Evolutionary conservation across 176 grass and related monocot species (phyloP).

Genomic region (Luzula sylvatica): DNA sequence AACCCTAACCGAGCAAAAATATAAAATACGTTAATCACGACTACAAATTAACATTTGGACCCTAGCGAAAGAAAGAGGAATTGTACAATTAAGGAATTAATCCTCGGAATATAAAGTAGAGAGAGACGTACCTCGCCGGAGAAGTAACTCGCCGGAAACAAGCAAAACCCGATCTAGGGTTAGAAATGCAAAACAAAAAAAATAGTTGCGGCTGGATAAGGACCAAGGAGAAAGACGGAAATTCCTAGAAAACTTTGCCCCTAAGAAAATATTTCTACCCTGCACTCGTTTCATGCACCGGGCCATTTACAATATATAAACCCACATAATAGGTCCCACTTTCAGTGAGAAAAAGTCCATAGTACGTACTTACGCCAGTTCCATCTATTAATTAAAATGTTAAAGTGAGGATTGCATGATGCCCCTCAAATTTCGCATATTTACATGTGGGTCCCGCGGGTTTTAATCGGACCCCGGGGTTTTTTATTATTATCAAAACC

Average conservation of each 20-base stretch:
- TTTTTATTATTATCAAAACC: too few relatives aligned
- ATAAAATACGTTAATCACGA: too few relatives aligned
- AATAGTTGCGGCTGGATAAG: slow-evolving; percentile 15
- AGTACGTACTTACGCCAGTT: neutral
- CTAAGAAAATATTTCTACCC: neutral
- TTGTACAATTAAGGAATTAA: too few relatives aligned
- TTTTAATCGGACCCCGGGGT: too few relatives aligned
- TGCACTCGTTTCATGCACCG: neutral
- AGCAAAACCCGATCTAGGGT: slow-evolving; percentile 12
- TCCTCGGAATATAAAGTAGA: neutral
- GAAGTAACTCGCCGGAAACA: slow-evolving; percentile 8
- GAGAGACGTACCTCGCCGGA: slow-evolving; percentile 1
- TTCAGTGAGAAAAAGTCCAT: neutral
- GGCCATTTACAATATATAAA: too few relatives aligned
- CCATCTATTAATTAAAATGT: neutral
- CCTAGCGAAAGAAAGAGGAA: too few relatives aligned
- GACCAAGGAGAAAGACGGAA: slow-evolving; percentile 15
- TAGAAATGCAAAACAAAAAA: neutral
- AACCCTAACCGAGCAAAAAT: too few relatives aligned
- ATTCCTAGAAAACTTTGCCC: slow-evolving; percentile 11
- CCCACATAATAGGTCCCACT: neutral
- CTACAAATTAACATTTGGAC: too few relatives aligned
- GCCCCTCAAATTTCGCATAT: too few relatives aligned
- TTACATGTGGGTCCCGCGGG: too few relatives aligned
- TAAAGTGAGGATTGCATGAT: too few relatives aligned